These are phyloP conservation scores for Leishmania tarentolae DNA, from an alignment of 208 protist species.

Conservation along the genomic window DNA sequence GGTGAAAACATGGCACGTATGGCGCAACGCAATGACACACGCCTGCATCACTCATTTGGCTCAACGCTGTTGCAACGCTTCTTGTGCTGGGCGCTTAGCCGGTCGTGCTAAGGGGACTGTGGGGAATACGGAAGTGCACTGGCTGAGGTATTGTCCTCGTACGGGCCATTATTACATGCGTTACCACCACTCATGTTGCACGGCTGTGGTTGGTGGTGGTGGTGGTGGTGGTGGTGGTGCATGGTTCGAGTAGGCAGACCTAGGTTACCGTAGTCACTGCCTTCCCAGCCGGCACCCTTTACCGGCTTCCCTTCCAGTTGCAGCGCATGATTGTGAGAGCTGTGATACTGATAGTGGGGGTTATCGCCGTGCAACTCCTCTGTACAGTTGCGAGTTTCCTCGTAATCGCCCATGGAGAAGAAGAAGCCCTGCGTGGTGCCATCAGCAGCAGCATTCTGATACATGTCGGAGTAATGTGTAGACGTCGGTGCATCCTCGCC, in stretches of 20 bases:
- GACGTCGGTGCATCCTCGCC: background rate
- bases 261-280: background rate
- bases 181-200: background rate
- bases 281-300: background rate
- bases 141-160: background rate
- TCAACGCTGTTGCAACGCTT: background rate
- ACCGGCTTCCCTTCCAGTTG: background rate
- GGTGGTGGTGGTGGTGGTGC: background rate
- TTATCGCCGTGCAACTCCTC: constrained; percentile 17
- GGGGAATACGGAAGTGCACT: background rate
- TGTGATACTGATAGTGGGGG: background rate
- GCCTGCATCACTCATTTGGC: background rate
- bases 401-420: constrained; percentile 18
- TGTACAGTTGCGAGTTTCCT: background rate
- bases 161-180: background rate
- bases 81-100: background rate
- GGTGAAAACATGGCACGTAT: no score
- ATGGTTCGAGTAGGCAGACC: background rate
- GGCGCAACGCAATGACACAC: background rate
- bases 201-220: background rate
- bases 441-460: constrained; percentile 7
- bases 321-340: background rate
- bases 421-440: constrained; percentile 28
- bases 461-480: constrained; percentile 5
- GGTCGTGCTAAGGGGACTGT: background rate